Evolutionary conservation across 2,329 filamentous ascomycete species (phyloP).

Genomic region (Exophiala sp.): DNA sequence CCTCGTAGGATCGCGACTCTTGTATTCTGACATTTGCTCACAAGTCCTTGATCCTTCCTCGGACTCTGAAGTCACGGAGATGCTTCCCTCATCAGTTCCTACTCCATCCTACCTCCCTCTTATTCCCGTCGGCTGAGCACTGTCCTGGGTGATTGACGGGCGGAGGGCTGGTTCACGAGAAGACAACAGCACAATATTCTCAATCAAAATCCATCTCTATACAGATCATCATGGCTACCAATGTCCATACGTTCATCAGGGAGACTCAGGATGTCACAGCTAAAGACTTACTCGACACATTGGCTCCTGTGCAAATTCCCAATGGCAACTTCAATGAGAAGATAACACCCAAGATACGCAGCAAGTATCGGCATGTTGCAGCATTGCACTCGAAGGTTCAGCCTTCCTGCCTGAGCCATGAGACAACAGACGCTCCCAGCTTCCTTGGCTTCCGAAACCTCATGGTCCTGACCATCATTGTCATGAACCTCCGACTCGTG

Average conservation of each 20-base stretch:
- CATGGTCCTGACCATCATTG: slow-evolving; percentile 89
- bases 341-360: slow-evolving; percentile 16
- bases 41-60: no score
- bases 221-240: slow-evolving; percentile 14
- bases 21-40: no score
- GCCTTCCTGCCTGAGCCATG: slow-evolving; percentile 81
- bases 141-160: no score
- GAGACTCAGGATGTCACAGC: slow-evolving; percentile 19
- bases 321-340: not conserved
- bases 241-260: slow-evolving; percentile 19
- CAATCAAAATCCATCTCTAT: not conserved
- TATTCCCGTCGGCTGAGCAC: no score
- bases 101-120: no score
- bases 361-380: slow-evolving; percentile 86
- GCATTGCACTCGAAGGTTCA: slow-evolving; percentile 72
- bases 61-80: no score
- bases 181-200: not conserved
- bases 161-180: not conserved
- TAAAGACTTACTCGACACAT: slow-evolving; percentile 8
- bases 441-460: slow-evolving; percentile 94
- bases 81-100: no score
- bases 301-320: slow-evolving; percentile 16
- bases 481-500: slow-evolving; percentile 88
- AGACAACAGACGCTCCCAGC: slow-evolving; percentile 69
- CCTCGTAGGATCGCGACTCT: no score